Evolutionary conservation across 768 basidiomycete genomes (phyloP).

Genomic region (Suillus cothurnatus): DNA sequence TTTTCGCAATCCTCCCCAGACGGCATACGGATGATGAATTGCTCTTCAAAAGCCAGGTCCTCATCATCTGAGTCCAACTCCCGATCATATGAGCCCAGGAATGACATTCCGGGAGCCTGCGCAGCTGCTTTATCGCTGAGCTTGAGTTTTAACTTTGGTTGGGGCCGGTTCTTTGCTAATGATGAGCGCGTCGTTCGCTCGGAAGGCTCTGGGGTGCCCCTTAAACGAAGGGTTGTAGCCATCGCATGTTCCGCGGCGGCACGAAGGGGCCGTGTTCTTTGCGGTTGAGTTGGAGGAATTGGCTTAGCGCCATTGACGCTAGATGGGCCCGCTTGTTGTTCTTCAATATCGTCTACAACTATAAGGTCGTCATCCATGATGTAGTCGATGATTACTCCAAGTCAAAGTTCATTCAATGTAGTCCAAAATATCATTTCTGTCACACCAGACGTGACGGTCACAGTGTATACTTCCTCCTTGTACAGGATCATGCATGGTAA

Average conservation of each 20-base stretch:
- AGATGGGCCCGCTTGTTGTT: slow-evolving; percentile 41
- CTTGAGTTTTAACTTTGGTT: slow-evolving; percentile 87
- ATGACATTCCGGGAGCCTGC: slow-evolving; percentile 83
- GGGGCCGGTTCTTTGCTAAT: slow-evolving; percentile 46
- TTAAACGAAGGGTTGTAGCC: slow-evolving; percentile 36
- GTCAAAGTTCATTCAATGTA: neutral
- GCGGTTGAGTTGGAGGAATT: slow-evolving; percentile 16
- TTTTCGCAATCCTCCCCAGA: slow-evolving; percentile 81
- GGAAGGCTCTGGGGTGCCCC: slow-evolving; percentile 28
- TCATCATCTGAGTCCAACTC: slow-evolving; percentile 96
- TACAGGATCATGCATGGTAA: neutral
- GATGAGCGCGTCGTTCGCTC: slow-evolving; percentile 66
- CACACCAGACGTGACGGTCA: neutral
- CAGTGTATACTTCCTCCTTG: neutral
- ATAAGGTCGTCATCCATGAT: slow-evolving; percentile 64
- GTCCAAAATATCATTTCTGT: neutral
- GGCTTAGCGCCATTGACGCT: slow-evolving; percentile 27
- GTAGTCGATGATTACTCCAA: slow-evolving; percentile 1
- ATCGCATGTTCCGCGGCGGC: slow-evolving; percentile 37
- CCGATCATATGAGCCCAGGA: slow-evolving; percentile 89
- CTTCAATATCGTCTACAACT: slow-evolving; percentile 60
- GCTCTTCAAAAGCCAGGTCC: slow-evolving; percentile 94
- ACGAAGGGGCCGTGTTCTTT: slow-evolving; percentile 35
- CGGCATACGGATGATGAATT: slow-evolving; percentile 90
- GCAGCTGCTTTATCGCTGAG: slow-evolving; percentile 81